phyloP scores from a whole-genome alignment of 495 filamentous ascomycete species.

The Diplogelasinospora grovesii region DNA sequence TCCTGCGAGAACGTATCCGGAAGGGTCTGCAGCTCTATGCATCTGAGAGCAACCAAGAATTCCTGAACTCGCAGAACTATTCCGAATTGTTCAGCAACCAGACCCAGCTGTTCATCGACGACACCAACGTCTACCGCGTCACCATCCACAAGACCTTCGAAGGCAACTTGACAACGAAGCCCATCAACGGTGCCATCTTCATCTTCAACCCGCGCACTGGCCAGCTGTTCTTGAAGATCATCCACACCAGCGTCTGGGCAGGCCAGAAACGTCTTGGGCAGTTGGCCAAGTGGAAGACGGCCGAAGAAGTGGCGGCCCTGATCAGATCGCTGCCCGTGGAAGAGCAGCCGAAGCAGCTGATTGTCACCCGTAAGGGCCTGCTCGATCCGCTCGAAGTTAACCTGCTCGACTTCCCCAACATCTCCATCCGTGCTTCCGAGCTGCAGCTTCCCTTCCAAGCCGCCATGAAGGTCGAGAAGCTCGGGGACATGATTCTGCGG shows the following conservation, averaged over 20 bases:
- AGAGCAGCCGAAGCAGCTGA: conserved; percentile 98
- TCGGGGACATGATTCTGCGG: conserved; percentile 97
- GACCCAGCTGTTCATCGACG: conserved; percentile 98
- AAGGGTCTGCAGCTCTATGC: conserved; percentile 98
- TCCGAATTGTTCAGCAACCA: conserved; percentile 99
- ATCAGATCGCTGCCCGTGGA: conserved; percentile 96
- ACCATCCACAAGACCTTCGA: conserved; percentile 99
- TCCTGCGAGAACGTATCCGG: conserved; percentile 92
- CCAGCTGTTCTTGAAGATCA: conserved; percentile 98
- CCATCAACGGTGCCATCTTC: conserved; percentile 99
- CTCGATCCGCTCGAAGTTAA: conserved; percentile 97
- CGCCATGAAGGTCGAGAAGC: conserved; percentile 99
- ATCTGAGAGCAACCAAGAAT: conserved; percentile 98
- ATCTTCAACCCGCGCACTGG: conserved; percentile 99
- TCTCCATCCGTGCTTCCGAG: conserved; percentile 97
- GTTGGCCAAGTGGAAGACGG: conserved; percentile 99
- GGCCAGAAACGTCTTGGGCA: conserved; percentile 99
- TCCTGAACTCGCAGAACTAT: conserved; percentile 99
- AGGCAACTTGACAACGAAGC: conserved; percentile 97
- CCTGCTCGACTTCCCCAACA: conserved; percentile 97
- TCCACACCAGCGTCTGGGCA: conserved; percentile 99
- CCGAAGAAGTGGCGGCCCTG: conserved; percentile 97
- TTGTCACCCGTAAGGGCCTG: conserved; percentile 95
- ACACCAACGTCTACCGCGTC: conserved; percentile 99
- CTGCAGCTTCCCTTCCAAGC: conserved; percentile 98